Evolutionary conservation across 257 asterid genomes (phyloP).

Genomic region (Forsythia suspensa): DNA sequence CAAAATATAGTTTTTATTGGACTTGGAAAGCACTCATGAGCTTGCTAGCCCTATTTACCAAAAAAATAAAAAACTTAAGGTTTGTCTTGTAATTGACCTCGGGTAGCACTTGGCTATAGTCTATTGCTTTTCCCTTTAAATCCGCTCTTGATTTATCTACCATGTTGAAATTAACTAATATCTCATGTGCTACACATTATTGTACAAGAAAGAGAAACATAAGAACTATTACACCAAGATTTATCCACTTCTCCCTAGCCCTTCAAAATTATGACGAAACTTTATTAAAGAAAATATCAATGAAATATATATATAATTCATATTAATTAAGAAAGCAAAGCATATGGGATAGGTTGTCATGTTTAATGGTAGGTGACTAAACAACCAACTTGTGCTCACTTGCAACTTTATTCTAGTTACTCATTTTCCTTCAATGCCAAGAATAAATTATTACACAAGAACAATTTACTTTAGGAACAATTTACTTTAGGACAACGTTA

Average conservation of each 20-base stretch:
- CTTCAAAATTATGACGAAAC: background rate
- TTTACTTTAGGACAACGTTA: background rate
- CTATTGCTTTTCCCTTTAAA: too few species aligned
- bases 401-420: background rate
- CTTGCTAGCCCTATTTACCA: too few species aligned
- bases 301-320: background rate
- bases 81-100: too few species aligned
- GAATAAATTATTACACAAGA: slow-evolving; percentile 14
- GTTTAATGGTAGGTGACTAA: slow-evolving; percentile 14
- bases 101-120: too few species aligned
- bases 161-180: too few species aligned
- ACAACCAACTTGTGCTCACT: slow-evolving; percentile 1
- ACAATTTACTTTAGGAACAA: background rate
- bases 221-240: background rate
- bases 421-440: slow-evolving; percentile 28
- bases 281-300: background rate
- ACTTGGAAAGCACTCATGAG: too few species aligned
- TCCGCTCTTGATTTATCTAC: too few species aligned
- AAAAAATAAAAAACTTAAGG: too few species aligned
- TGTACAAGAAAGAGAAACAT: too few species aligned
- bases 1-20: too few species aligned
- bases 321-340: background rate
- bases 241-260: background rate
- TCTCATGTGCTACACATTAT: too few species aligned
- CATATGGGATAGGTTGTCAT: background rate